These are phyloP conservation scores for Phytophthora nicotianae DNA, from an alignment of 352 stramenopile species.

Conservation along the genomic window DNA sequence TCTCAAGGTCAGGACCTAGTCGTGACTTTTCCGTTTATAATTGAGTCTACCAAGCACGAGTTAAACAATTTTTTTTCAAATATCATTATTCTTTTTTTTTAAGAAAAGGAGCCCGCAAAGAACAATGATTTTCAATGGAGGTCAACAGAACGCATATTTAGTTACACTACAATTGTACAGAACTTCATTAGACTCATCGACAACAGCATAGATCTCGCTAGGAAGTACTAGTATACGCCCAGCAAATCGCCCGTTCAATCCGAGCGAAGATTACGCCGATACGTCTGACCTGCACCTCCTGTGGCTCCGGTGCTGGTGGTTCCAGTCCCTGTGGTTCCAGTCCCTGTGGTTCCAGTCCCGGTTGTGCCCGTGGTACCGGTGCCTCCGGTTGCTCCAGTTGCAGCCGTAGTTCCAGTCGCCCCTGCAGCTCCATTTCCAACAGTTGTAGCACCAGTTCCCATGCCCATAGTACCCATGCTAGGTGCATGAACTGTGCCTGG, in stretches of 20 bases:
- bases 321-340: neutral
- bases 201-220: neutral
- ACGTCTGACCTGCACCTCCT: slow-evolving; percentile 1
- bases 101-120: too few species aligned
- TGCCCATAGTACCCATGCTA: neutral
- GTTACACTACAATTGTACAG: neutral
- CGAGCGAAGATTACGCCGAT: slow-evolving; percentile 4
- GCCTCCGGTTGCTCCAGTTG: neutral
- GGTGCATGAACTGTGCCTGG: slow-evolving; percentile 6
- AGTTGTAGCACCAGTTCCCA: slow-evolving; percentile 2
- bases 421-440: neutral
- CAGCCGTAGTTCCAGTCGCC: neutral
- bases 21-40: too few species aligned
- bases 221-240: too few species aligned
- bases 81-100: too few species aligned
- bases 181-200: neutral
- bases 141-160: too few species aligned
- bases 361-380: neutral
- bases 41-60: too few species aligned
- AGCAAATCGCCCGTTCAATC: neutral
- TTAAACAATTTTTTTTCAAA: too few species aligned
- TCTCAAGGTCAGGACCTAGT: too few species aligned
- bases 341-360: slow-evolving; percentile 1
- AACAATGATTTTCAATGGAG: too few species aligned
- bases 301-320: slow-evolving; percentile 1